Percentiles rank a stretch among this genome's conserved stretches.
Evolutionary conservation across 2,329 filamentous ascomycete genomes (phyloP).

Genomic region (Scedosporium dehoogii): DNA sequence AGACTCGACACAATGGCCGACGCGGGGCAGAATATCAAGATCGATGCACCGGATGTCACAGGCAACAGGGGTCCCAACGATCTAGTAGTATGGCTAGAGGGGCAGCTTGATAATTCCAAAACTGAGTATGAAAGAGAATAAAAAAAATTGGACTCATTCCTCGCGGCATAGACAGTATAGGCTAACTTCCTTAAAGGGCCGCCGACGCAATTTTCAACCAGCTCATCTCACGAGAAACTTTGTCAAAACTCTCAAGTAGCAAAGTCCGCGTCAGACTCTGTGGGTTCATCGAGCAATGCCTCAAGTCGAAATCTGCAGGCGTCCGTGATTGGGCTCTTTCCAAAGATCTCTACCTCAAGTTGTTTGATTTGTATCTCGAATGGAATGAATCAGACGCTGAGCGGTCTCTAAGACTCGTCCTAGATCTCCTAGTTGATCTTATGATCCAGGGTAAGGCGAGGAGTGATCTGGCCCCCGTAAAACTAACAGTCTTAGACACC

Average conservation of each 20-base stretch:
- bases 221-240: constrained; percentile 37
- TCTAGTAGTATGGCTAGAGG: background rate
- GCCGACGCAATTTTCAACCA: constrained; percentile 34
- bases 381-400: constrained; percentile 59
- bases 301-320: constrained; percentile 33
- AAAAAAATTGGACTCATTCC: background rate
- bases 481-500: constrained; percentile 35
- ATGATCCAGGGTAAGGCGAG: constrained; percentile 38
- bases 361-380: constrained; percentile 55
- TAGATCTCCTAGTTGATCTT: constrained; percentile 46
- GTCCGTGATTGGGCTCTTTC: constrained; percentile 43
- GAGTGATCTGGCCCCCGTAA: constrained; percentile 26
- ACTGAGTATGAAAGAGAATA: background rate
- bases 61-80: background rate
- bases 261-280: constrained; percentile 48
- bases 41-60: background rate
- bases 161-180: background rate
- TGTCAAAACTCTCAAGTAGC: constrained; percentile 44
- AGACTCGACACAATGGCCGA: background rate
- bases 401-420: constrained; percentile 51
- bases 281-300: constrained; percentile 51
- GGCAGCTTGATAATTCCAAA: background rate
- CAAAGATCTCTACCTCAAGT: constrained; percentile 31
- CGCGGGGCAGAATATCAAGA: background rate
- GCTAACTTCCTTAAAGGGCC: constrained; percentile 13